Evolutionary conservation across 2,329 filamentous ascomycete genomes (phyloP), one percentile per base, ranked within the genome.

Genomic region (Dactylellina sp.): DNA sequence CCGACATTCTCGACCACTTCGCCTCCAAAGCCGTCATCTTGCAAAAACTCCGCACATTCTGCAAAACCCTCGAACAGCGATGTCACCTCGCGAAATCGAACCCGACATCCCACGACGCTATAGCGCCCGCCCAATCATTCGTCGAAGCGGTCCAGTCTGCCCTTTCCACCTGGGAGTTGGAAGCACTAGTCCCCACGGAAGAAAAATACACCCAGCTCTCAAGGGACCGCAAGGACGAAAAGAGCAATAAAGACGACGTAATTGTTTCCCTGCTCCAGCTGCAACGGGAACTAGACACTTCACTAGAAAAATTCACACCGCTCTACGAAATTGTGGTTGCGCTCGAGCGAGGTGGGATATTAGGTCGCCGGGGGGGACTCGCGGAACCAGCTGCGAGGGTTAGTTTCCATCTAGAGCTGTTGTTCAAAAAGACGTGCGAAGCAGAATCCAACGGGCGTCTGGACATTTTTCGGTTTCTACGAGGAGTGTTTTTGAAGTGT

Each of bases 401-500:
- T n/a, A 76, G 76, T n/a, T 57, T 64, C 16, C 90, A 92, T 77
- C 84, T 97, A 2, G 92, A 97, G 80, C 83, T 90, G 0, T 82
- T 97, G 0, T 96, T 90, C 78, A 87, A 91, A 40, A 85, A 89
- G 20, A 86, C 89, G 1, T 89, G 87, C 70, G 82, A 86, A 57
- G 86, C 89, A 0, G 93, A 97, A 79, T 84, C 91, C 47, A 85
- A 87, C 14, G 90, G 89, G 0, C 87, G 91, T 63, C 82, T 84
- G 1, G 80, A 80, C 0, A 83, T 86, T 0, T 95, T 91, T 78
- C 81, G 83, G 40, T 88, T 86, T 40, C 83, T 95, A 3, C 87
- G 88, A 1, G 82, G 83, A 0, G 84, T 95, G 2, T 95, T 97
- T 79, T 89, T 95, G 63, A 86, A 90, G 49, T 96, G 92, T 79